phyloP scores from a whole-genome alignment of 139 green algal species.

The Micractinium sp. region DNA sequence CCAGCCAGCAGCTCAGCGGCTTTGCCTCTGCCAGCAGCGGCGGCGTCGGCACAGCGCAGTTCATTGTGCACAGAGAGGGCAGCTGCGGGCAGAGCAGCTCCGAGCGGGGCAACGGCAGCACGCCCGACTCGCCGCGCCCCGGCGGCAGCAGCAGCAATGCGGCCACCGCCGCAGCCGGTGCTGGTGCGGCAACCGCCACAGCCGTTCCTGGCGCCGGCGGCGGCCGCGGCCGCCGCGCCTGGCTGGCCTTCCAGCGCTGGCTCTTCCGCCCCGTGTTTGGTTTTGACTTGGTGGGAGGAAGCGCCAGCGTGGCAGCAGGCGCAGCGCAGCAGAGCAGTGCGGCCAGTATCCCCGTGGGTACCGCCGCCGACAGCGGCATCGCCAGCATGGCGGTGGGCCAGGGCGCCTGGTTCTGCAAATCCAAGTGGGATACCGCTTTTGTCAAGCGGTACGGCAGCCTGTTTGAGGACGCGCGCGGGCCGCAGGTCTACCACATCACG shows the following conservation, averaged over 20 bases:
- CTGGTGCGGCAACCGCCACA: too few relatives aligned
- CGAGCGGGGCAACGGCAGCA: neutral
- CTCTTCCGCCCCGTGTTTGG: constrained; percentile 41
- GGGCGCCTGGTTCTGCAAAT: constrained; percentile 35
- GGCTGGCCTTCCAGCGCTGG: constrained; percentile 20
- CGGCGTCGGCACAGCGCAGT: neutral
- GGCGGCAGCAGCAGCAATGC: neutral
- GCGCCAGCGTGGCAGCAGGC: neutral
- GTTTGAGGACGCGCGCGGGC: constrained; percentile 46
- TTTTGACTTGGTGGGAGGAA: constrained; percentile 2
- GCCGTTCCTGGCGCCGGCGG: too few relatives aligned
- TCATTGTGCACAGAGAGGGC: neutral
- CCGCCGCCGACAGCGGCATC: neutral
- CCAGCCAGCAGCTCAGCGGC: neutral
- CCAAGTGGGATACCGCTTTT: constrained; percentile 40
- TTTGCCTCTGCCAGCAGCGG: neutral
- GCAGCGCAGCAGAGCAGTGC: neutral
- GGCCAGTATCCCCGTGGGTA: constrained; percentile 14
- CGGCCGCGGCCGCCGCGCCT: neutral
- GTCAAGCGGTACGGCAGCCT: constrained; percentile 48
- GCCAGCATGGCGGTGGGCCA: neutral
- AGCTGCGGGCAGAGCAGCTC: neutral
- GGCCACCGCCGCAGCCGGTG: too few relatives aligned
- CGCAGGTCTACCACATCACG: constrained; percentile 36
- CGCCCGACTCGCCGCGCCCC: neutral